phyloP scores from a whole-genome alignment of 2,329 filamentous ascomycete genomes.

The Fusarium sarcochroum region DNA sequence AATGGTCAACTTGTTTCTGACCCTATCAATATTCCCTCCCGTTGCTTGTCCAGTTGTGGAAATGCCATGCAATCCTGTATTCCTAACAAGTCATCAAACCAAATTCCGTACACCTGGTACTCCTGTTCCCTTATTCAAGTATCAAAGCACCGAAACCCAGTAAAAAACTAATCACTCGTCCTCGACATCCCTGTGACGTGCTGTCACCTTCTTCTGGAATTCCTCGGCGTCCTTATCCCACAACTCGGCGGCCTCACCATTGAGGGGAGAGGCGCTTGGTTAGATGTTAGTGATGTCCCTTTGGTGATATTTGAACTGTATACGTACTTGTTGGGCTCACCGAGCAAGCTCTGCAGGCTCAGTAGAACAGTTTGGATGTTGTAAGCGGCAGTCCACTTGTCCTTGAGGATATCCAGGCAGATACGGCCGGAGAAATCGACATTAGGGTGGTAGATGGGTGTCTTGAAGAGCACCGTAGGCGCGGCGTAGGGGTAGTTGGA shows the following conservation, averaged over 20 bases:
- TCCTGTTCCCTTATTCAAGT: conserved; percentile 58
- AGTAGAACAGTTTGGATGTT: conserved; percentile 94
- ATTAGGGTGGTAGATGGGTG: conserved; percentile 98
- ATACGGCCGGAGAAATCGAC: conserved; percentile 98
- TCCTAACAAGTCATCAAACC: conserved; percentile 51
- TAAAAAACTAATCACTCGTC: conserved; percentile 64
- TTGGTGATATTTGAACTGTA: background rate
- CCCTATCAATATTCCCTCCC: conserved; percentile 39
- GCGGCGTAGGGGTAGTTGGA: conserved; percentile 93
- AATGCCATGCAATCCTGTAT: conserved; percentile 54
- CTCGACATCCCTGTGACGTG: conserved; percentile 74
- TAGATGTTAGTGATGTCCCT: conserved; percentile 38
- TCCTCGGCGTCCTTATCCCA: conserved; percentile 92
- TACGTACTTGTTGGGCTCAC: conserved; percentile 97
- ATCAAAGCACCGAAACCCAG: conserved; percentile 39
- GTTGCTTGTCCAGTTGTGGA: conserved; percentile 39
- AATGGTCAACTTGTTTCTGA: conserved; percentile 46
- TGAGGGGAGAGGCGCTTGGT: conserved; percentile 87
- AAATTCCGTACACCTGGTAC: conserved; percentile 55
- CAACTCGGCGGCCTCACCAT: conserved; percentile 94
- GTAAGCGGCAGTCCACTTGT: conserved; percentile 98
- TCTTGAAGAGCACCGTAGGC: conserved; percentile 95
- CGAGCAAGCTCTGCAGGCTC: conserved; percentile 93
- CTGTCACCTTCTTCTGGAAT: conserved; percentile 83
- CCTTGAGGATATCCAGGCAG: conserved; percentile 97